Base-by-base conservation (phyloP, 352 stramenopile genomes). In the Phytophthora citrophthora region DNA sequence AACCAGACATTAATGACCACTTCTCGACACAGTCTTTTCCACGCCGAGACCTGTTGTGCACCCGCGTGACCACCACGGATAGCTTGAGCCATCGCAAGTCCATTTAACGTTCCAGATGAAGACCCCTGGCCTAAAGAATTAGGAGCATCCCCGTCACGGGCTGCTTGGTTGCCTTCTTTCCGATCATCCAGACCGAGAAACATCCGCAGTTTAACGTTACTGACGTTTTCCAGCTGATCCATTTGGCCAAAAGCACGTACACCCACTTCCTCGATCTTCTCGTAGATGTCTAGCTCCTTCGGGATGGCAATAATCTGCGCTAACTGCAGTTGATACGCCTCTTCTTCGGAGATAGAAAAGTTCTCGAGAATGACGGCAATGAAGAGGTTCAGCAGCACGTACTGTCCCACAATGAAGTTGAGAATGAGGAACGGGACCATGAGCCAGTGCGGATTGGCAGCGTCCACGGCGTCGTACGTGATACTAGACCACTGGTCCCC, bases 361-460 rank as follows among this genome's bases (percentile, higher is more conserved):
- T 94, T 94, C 16, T 94, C 85, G 36, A 94, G 74, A 55, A 92
- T 94, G 44, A 92, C 85, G 41, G 85, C 85, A 43, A 94, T 92
- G 52, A 94, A 94, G 7, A 94, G 68, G 45, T 94, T 94, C 9
- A 94, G 70, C 24, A 94, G 64, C 49, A 94, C 83, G 64, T 92
- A 90, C 59, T 93, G 82, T 1, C 84, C 84, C 0, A 91, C 34
- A 39, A 93, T 89, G 63, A 93, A 93, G 55, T 83, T 87, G 51
- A 90, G 38, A 44, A 90, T 77, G 29, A 93, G 82, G 29, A 90
- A 93, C 2, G 84, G 84, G 12, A 91, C 80, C 58, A 93, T 83
- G 46, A 93, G 61, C 72, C 65, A 76, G 61, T 93, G 81, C 5
- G 79, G 77, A 11, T 89, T 59, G n/a, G 74, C 78, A 12, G 84